Evolutionary conservation across 169 alveolate genomes (phyloP).

Genomic region (Plasmodium ovale): DNA sequence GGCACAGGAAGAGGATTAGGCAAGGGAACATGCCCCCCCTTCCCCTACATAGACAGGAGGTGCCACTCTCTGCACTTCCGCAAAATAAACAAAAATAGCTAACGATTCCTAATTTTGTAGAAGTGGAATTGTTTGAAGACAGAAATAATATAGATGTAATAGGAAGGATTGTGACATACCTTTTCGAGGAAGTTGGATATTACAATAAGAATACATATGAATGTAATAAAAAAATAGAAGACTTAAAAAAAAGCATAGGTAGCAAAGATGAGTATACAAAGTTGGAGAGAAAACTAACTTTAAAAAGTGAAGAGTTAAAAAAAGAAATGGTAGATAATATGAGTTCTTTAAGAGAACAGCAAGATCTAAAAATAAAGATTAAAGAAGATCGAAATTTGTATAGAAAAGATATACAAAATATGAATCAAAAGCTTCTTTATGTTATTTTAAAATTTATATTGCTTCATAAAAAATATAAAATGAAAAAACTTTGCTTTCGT

Average conservation of each 20-base stretch:
- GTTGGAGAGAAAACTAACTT: conserved; percentile 59
- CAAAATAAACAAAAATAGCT: not conserved
- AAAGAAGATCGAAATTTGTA: conserved; percentile 65
- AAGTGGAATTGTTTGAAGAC: conserved; percentile 31
- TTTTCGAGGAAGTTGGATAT: conserved; percentile 49
- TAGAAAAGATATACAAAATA: conserved; percentile 46
- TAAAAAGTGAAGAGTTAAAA: conserved; percentile 66
- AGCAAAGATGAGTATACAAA: conserved; percentile 45
- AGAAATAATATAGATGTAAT: conserved; percentile 51
- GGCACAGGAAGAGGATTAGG: too few relatives aligned
- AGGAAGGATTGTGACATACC: conserved; percentile 19
- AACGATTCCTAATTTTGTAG: conserved; percentile 8
- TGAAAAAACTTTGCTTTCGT: conserved; percentile 15
- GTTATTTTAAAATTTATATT: conserved; percentile 39
- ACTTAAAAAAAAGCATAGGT: conserved; percentile 44
- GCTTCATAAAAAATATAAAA: conserved; percentile 33
- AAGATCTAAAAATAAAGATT: conserved; percentile 60
- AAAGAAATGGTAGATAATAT: conserved; percentile 65
- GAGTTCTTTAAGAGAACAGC: conserved; percentile 59
- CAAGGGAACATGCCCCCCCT: too few relatives aligned
- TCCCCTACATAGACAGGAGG: too few relatives aligned
- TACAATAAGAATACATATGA: conserved; percentile 50
- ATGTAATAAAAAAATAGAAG: conserved; percentile 64
- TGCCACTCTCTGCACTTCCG: too few relatives aligned
- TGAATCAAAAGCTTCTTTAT: conserved; percentile 25